These are phyloP conservation scores for Lentinula edodes DNA, from an alignment of 768 basidiomycete genomes.

Conservation along the genomic window DNA sequence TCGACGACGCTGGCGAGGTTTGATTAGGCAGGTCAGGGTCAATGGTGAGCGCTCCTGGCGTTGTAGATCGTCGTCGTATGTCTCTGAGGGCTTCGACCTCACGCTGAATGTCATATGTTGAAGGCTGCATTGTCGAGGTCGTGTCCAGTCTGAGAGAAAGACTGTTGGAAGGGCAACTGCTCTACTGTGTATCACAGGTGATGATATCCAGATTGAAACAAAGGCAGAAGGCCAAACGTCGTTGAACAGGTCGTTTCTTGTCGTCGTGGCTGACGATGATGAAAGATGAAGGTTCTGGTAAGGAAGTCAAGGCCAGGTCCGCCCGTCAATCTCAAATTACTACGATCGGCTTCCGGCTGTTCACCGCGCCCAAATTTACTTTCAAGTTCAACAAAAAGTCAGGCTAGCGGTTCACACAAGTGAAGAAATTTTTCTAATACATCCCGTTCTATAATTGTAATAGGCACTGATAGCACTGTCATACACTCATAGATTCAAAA, in stretches of 20 bases:
- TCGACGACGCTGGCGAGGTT: constrained; percentile 55
- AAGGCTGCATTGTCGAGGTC: constrained; percentile 55
- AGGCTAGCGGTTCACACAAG: not conserved
- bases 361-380: not conserved
- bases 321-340: not conserved
- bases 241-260: constrained; percentile 6
- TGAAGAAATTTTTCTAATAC: not conserved
- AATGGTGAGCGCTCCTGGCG: constrained; percentile 76
- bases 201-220: not conserved
- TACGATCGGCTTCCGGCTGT: not conserved
- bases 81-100: constrained; percentile 84
- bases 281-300: not conserved
- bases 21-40: constrained; percentile 90
- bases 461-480: not conserved
- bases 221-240: constrained; percentile 3
- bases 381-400: not conserved
- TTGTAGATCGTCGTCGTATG: constrained; percentile 77
- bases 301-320: not conserved
- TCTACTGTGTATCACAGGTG: not conserved
- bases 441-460: not conserved
- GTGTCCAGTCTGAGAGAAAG: not conserved
- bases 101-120: constrained; percentile 78
- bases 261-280: constrained; percentile 11
- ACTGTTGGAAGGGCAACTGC: not conserved
- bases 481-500: not conserved